Evolutionary conservation across 805 yeast genomes (phyloP).

Genomic region (Lachancea thermotolerans): DNA sequence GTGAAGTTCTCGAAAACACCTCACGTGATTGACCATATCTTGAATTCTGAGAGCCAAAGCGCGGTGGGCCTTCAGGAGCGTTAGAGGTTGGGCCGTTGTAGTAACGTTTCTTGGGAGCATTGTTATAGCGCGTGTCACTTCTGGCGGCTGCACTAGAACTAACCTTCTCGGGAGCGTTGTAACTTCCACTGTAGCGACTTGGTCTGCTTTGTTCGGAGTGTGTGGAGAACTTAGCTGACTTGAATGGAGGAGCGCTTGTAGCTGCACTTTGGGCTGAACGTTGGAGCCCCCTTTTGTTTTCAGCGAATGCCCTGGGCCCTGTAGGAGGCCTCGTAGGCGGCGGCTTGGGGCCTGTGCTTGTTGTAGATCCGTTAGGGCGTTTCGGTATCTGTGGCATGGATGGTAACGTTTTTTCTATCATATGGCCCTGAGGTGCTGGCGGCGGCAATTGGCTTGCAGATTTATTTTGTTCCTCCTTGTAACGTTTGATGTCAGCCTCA

Average conservation of each 20-base stretch:
- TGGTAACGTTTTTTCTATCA: constrained; percentile 11
- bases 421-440: constrained; percentile 30
- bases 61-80: not conserved
- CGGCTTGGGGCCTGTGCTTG: not conserved
- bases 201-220: not conserved
- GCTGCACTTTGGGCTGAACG: not conserved
- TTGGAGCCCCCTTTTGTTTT: not conserved
- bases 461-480: constrained; percentile 38
- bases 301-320: not conserved
- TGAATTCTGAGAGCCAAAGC: not conserved
- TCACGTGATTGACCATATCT: not conserved
- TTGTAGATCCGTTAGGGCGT: constrained; percentile 6
- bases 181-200: not conserved
- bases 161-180: not conserved
- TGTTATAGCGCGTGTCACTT: not conserved
- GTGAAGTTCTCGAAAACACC: not conserved
- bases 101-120: not conserved
- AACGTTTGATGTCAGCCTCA: constrained; percentile 69
- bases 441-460: constrained; percentile 30
- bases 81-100: not conserved
- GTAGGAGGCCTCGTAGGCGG: not conserved
- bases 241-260: not conserved
- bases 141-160: not conserved
- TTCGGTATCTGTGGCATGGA: constrained; percentile 5
- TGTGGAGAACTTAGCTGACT: not conserved